These are phyloP conservation scores for Quercus tomentella DNA, from an alignment of 331 rosid genomes.

Conservation along the genomic window DNA sequence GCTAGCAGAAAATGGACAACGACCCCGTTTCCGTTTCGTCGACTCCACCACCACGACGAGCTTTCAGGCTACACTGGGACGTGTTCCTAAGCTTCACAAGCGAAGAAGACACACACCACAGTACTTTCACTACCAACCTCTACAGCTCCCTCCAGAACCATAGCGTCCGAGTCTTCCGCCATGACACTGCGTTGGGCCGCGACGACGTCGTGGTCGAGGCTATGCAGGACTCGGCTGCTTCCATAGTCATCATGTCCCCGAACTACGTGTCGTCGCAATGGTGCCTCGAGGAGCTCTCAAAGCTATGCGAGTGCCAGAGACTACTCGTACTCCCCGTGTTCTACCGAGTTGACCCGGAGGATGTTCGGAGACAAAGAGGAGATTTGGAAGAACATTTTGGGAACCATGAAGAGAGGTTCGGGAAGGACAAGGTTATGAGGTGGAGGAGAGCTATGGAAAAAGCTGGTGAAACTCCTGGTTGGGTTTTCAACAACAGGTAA, in stretches of 20 bases:
- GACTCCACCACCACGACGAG: no score
- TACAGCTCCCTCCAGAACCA: slow-evolving; percentile 16
- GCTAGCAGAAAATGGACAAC: no score
- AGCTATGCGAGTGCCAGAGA: slow-evolving; percentile 33
- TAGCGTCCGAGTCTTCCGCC: slow-evolving; percentile 50
- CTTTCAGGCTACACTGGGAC: slow-evolving; percentile 68
- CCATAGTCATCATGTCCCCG: slow-evolving; percentile 44
- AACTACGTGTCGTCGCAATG: slow-evolving; percentile 56
- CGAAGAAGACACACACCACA: slow-evolving; percentile 49
- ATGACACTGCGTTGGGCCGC: slow-evolving; percentile 49
- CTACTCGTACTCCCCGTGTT: slow-evolving; percentile 57
- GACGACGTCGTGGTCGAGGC: slow-evolving; percentile 56
- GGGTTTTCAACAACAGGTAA: slow-evolving; percentile 8
- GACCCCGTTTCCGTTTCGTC: no score
- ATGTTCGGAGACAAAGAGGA: slow-evolving; percentile 44
- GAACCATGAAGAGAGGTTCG: slow-evolving; percentile 1
- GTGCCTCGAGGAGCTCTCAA: slow-evolving; percentile 58
- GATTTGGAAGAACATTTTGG: slow-evolving; percentile 29
- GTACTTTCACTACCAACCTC: slow-evolving; percentile 28
- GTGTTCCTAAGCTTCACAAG: slow-evolving; percentile 66
- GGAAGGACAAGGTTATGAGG: neutral
- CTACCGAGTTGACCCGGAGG: slow-evolving; percentile 39
- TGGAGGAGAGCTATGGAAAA: slow-evolving; percentile 59
- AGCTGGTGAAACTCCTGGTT: slow-evolving; percentile 46
- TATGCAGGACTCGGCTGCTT: slow-evolving; percentile 64